Base-by-base conservation (phyloP, 176 grass and related monocot genomes). In the Triticum timopheevii region DNA sequence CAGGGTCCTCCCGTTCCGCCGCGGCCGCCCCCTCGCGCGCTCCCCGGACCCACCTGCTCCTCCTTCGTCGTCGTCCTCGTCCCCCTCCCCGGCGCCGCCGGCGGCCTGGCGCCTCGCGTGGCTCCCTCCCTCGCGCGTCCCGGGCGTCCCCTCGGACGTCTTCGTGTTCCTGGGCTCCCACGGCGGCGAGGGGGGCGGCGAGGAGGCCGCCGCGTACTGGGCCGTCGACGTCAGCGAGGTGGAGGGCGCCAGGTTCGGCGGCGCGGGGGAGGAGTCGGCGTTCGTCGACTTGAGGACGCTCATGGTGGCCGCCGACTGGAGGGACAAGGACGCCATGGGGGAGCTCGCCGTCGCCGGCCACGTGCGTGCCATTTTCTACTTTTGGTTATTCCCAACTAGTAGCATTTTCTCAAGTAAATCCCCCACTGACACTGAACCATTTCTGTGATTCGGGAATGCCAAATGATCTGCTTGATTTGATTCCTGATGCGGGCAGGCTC, bases 231-330 rank as follows among this genome's bases (percentile, higher is more conserved):
- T 96, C 15, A 84, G 85, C 75, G 86, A 89, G 1, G 34, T 38
- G 0, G 88, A 81, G 3, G 65, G 54, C 10, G 5, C 89, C 52
- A 77, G 39, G 34, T 75, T 92, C 27, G 87, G 79, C 6, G 86
- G 77, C 4, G 80, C 69, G 16, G 91, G 87, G 39, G 71, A 93
- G 36, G 95, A 77, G 8, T 91, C 79, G 75, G 86, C 87, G 28
- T 98, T 96, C 52, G 90, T 96, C 12, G 96, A 98, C 16, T 64
- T 94, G 87, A 90, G 96, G 85, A 96, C 92, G 86, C 79, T 96
- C 84, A 98, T 98, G 96, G 86, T 98, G 35, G 93, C 96, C 39
- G 91, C 96, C 3, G 90, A 98, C 85, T 98, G 93, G 93, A 80
- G 84, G 40, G 93, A 98, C 69, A 80, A 56, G 28, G 79, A 90